These are phyloP conservation scores for Aureobasidium namibiae DNA, from an alignment of 2,329 filamentous ascomycete genomes.

Conservation along the genomic window DNA sequence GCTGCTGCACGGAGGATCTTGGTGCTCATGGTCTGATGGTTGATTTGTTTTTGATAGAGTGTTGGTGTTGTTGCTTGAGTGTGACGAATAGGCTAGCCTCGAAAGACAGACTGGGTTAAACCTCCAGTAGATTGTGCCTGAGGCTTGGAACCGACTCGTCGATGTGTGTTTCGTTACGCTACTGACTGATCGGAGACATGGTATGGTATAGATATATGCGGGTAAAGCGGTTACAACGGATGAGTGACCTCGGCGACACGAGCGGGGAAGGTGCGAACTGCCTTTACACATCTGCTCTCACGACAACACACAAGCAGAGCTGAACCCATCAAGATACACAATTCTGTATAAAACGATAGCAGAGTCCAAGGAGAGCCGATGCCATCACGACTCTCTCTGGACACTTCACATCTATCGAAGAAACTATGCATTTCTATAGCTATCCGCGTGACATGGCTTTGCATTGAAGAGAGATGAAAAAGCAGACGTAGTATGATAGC, in stretches of 20 bases:
- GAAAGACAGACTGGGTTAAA: not conserved
- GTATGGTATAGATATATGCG: not conserved
- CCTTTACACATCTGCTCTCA: not conserved
- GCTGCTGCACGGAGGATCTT: conserved; percentile 16
- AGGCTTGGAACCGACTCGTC: not conserved
- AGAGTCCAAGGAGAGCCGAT: no score
- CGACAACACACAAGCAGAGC: no score
- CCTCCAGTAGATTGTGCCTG: no score
- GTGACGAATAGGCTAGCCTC: no score
- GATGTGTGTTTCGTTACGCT: not conserved
- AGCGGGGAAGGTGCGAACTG: not conserved
- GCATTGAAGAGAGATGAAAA: no score
- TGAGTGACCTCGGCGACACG: not conserved
- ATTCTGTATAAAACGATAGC: no score
- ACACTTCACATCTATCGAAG: no score
- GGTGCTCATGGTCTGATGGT: not conserved
- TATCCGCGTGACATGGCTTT: no score
- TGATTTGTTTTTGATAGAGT: not conserved
- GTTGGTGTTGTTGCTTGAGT: not conserved
- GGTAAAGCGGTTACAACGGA: not conserved
- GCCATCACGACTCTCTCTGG: no score
- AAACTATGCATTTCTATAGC: no score
- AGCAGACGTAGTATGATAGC: not conserved
- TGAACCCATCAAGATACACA: no score
- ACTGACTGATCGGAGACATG: not conserved